Conservation (phyloP, 1,284 basidiomycete species). For the Sphagnurus paluster region DNA sequence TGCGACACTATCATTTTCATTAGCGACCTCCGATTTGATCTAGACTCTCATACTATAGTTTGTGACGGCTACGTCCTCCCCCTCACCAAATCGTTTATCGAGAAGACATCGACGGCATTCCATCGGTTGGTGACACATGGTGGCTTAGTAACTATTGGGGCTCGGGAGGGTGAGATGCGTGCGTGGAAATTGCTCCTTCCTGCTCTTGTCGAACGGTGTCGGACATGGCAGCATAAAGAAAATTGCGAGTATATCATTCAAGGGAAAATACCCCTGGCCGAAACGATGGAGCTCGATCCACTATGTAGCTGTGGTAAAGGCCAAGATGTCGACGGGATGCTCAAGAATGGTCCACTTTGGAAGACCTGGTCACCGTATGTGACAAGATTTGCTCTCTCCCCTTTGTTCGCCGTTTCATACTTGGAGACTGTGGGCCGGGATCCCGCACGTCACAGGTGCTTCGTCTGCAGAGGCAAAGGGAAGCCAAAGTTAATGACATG, state of each 20-base stretch:
- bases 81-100: slow-evolving; percentile 20
- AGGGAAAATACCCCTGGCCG: slow-evolving; percentile 24
- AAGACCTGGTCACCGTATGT: slow-evolving; percentile 35
- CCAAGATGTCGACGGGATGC: slow-evolving; percentile 30
- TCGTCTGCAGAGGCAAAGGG: slow-evolving; percentile 31
- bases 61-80: slow-evolving; percentile 45
- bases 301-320: slow-evolving; percentile 53
- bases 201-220: slow-evolving; percentile 48
- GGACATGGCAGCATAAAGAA: slow-evolving; percentile 47
- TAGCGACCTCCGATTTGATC: slow-evolving; percentile 42
- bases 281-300: slow-evolving; percentile 23
- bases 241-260: slow-evolving; percentile 48
- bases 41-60: slow-evolving; percentile 43
- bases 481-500: slow-evolving; percentile 32
- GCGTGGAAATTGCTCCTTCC: slow-evolving; percentile 51
- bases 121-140: slow-evolving; percentile 13
- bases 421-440: slow-evolving; percentile 27
- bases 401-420: slow-evolving; percentile 47
- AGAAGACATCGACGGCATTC: slow-evolving; percentile 18
- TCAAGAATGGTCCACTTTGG: slow-evolving; percentile 27
- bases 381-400: slow-evolving; percentile 48
- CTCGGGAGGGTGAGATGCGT: slow-evolving; percentile 26
- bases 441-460: slow-evolving; percentile 17
- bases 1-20: slow-evolving; percentile 31
- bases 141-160: neutral